These are phyloP conservation scores for Rhizophora mangle DNA, from an alignment of 345 rosid genomes.

Conservation along the genomic window DNA sequence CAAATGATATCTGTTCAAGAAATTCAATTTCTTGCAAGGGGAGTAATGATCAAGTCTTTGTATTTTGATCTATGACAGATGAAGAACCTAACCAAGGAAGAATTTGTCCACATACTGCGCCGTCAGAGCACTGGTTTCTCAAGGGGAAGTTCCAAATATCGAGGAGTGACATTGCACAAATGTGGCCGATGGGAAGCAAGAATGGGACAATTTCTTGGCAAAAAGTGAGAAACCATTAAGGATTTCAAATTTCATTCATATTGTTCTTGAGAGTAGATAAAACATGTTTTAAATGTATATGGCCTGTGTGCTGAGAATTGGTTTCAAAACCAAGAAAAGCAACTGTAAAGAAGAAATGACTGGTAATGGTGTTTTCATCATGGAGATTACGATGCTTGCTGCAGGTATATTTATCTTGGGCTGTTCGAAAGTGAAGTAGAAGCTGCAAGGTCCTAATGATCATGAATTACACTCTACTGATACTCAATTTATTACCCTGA, in stretches of 20 bases:
- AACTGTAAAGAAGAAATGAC: slow-evolving; percentile 40
- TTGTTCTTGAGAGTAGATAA: slow-evolving; percentile 9
- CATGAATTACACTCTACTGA: slow-evolving; percentile 51
- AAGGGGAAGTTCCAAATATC: slow-evolving; percentile 83
- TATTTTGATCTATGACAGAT: slow-evolving; percentile 38
- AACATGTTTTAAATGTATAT: slow-evolving; percentile 18
- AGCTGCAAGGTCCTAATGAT: slow-evolving; percentile 97
- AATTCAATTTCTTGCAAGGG: neutral
- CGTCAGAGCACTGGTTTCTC: slow-evolving; percentile 96
- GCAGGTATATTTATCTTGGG: slow-evolving; percentile 99
- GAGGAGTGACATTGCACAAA: slow-evolving; percentile 91
- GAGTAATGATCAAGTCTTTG: neutral
- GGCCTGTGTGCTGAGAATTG: slow-evolving; percentile 24
- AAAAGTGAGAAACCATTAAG: slow-evolving; percentile 58
- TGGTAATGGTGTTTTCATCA: slow-evolving; percentile 48
- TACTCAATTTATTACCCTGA: slow-evolving; percentile 48
- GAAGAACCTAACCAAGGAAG: slow-evolving; percentile 73
- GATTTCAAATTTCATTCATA: slow-evolving; percentile 14
- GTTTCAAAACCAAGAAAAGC: slow-evolving; percentile 21
- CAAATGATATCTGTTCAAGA: neutral
- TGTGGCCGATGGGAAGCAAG: slow-evolving; percentile 98
- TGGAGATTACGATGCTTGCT: slow-evolving; percentile 79
- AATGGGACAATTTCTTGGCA: slow-evolving; percentile 96
- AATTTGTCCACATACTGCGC: slow-evolving; percentile 89
- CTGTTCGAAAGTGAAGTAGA: slow-evolving; percentile 96